Conservation (phyloP, 2,329 filamentous ascomycete species). For the Neofusicoccum parvum region DNA sequence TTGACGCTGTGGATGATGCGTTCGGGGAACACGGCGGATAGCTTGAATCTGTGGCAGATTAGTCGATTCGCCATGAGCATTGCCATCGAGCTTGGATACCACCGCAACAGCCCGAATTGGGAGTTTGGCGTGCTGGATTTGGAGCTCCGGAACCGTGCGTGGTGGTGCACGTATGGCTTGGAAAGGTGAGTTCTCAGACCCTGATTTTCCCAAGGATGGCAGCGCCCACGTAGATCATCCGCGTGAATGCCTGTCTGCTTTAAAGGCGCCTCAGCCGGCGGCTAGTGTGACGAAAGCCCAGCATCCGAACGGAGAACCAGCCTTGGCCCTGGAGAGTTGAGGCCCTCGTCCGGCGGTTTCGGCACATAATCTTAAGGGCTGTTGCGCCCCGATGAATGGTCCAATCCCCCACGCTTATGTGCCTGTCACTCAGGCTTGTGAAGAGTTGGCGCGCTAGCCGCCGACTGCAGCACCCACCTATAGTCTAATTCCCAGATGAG, state of each 20-base stretch:
- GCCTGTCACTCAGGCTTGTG: too few relatives aligned
- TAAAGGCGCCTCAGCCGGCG: too few relatives aligned
- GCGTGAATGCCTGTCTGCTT: neutral
- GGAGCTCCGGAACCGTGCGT: neutral
- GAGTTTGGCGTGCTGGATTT: neutral
- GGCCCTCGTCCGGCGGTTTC: too few relatives aligned
- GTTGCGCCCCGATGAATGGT: too few relatives aligned
- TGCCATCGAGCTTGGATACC: neutral
- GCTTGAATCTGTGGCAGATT: neutral
- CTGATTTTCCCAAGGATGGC: neutral
- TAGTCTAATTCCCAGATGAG: too few relatives aligned
- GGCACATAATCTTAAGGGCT: too few relatives aligned
- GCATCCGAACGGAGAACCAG: too few relatives aligned
- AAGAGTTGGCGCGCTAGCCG: too few relatives aligned
- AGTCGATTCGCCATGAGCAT: neutral
- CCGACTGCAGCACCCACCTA: too few relatives aligned
- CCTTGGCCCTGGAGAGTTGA: too few relatives aligned
- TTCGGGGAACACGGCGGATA: neutral
- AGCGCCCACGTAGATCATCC: neutral
- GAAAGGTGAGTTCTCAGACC: neutral
- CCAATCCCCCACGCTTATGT: too few relatives aligned
- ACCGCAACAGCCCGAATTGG: neutral
- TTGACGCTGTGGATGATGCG: neutral
- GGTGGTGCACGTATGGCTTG: neutral
- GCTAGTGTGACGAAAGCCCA: too few relatives aligned